Conservation (phyloP, 495 filamentous ascomycete species). For the Cryomyces minteri region DNA sequence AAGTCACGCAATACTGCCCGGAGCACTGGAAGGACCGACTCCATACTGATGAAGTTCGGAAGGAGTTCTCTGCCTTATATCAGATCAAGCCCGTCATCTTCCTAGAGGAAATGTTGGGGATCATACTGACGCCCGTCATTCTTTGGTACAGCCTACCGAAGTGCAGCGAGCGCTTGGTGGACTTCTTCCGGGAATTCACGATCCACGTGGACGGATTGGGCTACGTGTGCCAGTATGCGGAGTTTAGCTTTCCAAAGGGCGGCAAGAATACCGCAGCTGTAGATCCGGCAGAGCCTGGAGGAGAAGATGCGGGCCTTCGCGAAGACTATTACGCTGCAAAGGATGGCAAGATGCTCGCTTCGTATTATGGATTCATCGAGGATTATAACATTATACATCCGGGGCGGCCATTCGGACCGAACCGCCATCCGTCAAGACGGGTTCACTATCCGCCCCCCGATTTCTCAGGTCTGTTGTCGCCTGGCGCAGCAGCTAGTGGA, state of each 20-base stretch:
- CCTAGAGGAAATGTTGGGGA: constrained; percentile 76
- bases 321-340: constrained; percentile 90
- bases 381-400: constrained; percentile 38
- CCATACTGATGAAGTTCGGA: constrained; percentile 69
- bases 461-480: constrained; percentile 53
- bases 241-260: constrained; percentile 68
- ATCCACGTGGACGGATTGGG: constrained; percentile 93
- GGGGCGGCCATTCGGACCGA: background rate
- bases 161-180: constrained; percentile 81
- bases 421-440: background rate
- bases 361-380: constrained; percentile 82
- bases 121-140: constrained; percentile 80
- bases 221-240: constrained; percentile 88
- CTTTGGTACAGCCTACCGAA: constrained; percentile 75
- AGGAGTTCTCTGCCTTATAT: constrained; percentile 76
- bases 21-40: constrained; percentile 73
- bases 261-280: constrained; percentile 32
- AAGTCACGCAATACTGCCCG: constrained; percentile 82
- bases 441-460: constrained; percentile 39
- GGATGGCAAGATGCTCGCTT: constrained; percentile 92
- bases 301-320: constrained; percentile 40
- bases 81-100: constrained; percentile 82
- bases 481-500: constrained; percentile 4
- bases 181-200: constrained; percentile 96
- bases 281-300: constrained; percentile 15